Base-by-base conservation (phyloP, 2,329 filamentous ascomycete genomes). In the Meredithiella fracta region DNA sequence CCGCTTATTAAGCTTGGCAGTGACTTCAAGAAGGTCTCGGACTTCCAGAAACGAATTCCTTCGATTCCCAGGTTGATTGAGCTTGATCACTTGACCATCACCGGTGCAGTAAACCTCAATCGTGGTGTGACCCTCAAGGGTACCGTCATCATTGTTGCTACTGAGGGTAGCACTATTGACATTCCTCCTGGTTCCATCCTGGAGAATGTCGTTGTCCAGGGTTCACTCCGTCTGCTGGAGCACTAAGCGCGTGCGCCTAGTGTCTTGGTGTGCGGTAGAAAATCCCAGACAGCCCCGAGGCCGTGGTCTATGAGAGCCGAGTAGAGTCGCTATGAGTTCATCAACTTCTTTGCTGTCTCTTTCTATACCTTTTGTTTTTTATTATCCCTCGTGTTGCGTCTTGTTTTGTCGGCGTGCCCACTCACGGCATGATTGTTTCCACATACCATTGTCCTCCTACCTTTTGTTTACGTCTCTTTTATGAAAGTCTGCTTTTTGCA, bases 21-120 rank as follows among this genome's bases (percentile, higher is more conserved):
- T 66, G 92, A 98, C 78, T 98, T 98, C 82, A 98, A 98, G 85
- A 98, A 98, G 83, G 92, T 98, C 40, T 97, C 91, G 1, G 92
- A 89, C 75, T 94, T 94, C 79, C 84, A 89, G 74, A 83, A 87
- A 72, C 84, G 84, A 67, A 90, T 94, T 63, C 78, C 85, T 9
- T 88, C 83, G 61, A 94, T 94, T 65, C 87, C 87, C 66, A 90
- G 87, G 78, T 90, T 94, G 64, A 81, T 92, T 62, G 87, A 94
- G 75, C 80, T 92, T 51, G 87, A 94, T 67, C 92, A 98, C 69
- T 80, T 98, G 59, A 98, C 92, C 67, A 95, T 98, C 65, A 98
- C 92, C 37, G 92, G 92, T 67, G 88, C 89, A 47, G 92, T 98
- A 70, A 97, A 96, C 75, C 80, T 98, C 57, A 91, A 91, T 62